Conservation (phyloP, 1,139 yeast species). For the Arxiozyma heterogenica region DNA sequence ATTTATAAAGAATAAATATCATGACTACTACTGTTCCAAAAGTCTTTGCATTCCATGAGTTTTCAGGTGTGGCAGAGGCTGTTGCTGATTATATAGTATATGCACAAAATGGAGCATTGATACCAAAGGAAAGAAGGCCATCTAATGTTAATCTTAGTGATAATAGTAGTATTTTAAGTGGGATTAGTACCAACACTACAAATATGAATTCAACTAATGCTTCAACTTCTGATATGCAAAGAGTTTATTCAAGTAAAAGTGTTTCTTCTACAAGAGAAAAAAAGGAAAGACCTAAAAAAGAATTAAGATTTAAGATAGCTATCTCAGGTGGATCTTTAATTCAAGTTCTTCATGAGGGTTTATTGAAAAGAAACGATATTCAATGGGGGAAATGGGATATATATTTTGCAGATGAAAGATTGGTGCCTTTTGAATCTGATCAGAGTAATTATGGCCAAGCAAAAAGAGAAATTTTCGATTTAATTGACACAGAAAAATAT, state of each 20-base stretch:
- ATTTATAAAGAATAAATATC: neutral
- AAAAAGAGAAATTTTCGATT: conserved; percentile 70
- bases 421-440: conserved; percentile 75
- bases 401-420: conserved; percentile 92
- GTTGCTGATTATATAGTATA: conserved; percentile 82
- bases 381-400: conserved; percentile 95
- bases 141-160: conserved; percentile 14
- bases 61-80: conserved; percentile 85
- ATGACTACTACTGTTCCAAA: conserved; percentile 94
- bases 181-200: conserved; percentile 1
- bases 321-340: conserved; percentile 88
- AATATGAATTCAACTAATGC: conserved; percentile 6
- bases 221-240: conserved; percentile 9
- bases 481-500: conserved; percentile 39
- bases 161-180: conserved; percentile 2
- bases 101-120: conserved; percentile 52
- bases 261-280: conserved; percentile 10
- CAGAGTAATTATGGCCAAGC: conserved; percentile 90
- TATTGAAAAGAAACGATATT: conserved; percentile 61
- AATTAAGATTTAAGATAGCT: conserved; percentile 70
- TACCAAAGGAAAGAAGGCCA: conserved; percentile 17
- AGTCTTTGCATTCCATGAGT: conserved; percentile 82
- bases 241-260: conserved; percentile 12
- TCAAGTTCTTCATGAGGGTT: conserved; percentile 76
- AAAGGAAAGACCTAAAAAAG: conserved; percentile 25